Evolutionary conservation across 1,284 basidiomycete species (phyloP), one percentile per base, ranked within the genome.

Genomic region (Termitomyces sp.): DNA sequence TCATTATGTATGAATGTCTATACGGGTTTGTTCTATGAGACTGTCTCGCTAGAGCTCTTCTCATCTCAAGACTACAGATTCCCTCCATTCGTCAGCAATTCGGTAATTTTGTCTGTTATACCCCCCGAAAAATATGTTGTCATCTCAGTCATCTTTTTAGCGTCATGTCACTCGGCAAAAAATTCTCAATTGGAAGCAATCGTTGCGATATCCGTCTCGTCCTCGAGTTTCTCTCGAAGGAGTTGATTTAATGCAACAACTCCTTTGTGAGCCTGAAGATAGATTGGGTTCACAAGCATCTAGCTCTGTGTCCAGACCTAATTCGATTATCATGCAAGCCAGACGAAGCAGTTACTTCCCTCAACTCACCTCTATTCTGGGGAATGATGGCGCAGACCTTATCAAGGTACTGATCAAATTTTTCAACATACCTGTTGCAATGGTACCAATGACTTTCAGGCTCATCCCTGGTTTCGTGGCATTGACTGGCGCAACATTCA

Each of bases 201-300:
- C 86, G 31, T 78, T 98, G 57, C 84, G 86, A 53, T 97, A 97
- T 72, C 93, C 94, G 2, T 78, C 88, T 18, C 81, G 84, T 58
- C 93, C 93, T 54, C 79, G 77, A 54, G 84, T 96, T 51, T 93
- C 93, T 26, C 81, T 82, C 60, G 91, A 94, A 68, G 94, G 87
- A 34, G 79, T 92, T 57, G 86, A 88, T 72, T 77, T 97, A 62
- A 93, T 98, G 79, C 79, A 86, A 60, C 82, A 84, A 56, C 78
- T 98, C 16, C 80, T 97, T 31, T 97, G 96, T 68, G 95, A 98
- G 69, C 86, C 91, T 5, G 93, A 96, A 70, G 93, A 97, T 66
- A 83, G 95, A 31, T 77, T 99, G 31, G 95, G 94, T 18, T 88
- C 85, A 54, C 81, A 86, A 64, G 70, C 79, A 10, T 77, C 80